Evolutionary conservation across 2,329 filamentous ascomycete genomes (phyloP).

Genomic region (Trichoderma sp.): DNA sequence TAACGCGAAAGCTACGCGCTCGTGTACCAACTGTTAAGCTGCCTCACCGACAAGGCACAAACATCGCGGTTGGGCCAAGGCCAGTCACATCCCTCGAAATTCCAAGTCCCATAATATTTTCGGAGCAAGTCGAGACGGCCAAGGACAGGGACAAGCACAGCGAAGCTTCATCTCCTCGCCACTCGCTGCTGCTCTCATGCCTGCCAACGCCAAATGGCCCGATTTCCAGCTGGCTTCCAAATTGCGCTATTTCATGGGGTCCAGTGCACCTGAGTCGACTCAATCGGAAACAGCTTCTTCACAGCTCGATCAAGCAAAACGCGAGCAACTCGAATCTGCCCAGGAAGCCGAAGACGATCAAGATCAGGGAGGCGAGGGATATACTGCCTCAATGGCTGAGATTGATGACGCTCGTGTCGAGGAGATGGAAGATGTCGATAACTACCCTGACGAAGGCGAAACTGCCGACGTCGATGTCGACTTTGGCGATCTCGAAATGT

Average conservation of each 20-base stretch:
- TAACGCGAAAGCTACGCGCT: too few relatives aligned
- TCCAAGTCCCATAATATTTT: constrained; percentile 17
- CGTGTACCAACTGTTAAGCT: background rate
- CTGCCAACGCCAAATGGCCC: constrained; percentile 34
- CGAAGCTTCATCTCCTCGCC: background rate
- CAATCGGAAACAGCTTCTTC: constrained; percentile 22
- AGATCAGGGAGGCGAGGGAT: constrained; percentile 19
- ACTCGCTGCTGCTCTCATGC: constrained; percentile 27
- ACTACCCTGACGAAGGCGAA: constrained; percentile 25
- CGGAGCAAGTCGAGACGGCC: background rate
- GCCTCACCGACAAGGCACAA: constrained; percentile 18
- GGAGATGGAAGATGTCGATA: constrained; percentile 28
- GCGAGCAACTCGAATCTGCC: constrained; percentile 18
- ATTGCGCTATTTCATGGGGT: constrained; percentile 30
- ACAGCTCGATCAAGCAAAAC: background rate
- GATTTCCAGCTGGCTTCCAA: constrained; percentile 34
- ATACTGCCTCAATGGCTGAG: constrained; percentile 26
- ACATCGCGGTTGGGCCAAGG: background rate
- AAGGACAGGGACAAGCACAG: background rate
- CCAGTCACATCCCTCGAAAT: constrained; percentile 13
- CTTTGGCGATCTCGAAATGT: constrained; percentile 39
- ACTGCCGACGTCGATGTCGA: constrained; percentile 30
- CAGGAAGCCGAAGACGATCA: constrained; percentile 24
- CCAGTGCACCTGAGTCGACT: constrained; percentile 26
- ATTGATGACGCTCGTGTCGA: constrained; percentile 26